Base-by-base conservation (phyloP, 192 early-diverging fungal genomes). In the Anaeromyces robustus region DNA sequence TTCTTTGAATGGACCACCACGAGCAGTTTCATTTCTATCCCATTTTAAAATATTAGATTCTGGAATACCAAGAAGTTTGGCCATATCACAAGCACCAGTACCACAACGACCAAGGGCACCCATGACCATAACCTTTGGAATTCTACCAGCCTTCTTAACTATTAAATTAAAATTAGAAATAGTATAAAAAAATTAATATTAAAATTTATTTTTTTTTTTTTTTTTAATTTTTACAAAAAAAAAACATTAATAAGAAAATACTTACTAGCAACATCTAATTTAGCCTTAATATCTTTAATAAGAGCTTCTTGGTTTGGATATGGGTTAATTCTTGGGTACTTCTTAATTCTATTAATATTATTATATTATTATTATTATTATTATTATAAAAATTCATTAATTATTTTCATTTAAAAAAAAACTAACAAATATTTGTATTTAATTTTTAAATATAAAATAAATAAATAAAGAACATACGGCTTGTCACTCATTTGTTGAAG, bases 31-130 rank as follows among this genome's bases (percentile, higher is more conserved):
- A 77, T 89, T 92, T 85, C 97, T 93, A 83, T 99, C 97, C 97
- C 97, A 99, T 86, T 93, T 88, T 87, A 97, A 85, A 80, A 97
- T 96, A 87, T 94, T 90, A 34, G 37, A 84, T 77, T 93, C 93
- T 77, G 93, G 93, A 82, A 99, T 93, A 30, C 94, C 94, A 18
- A 90, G 92, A 83, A 92, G 90, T 79, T 87, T 88, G 30, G 93
- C 93, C 85, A 95, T 92, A 82, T 96, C 94, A 80, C 86, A 84
- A 19, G 97, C 95, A 41, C 97, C 97, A 77, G 87, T 88, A 79
- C 97, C 97, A 85, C 97, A 99, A 31, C 97, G 94, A 77, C 97
- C 97, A 32, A 96, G 84, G 34, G 97, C 97, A 59, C 97, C 97
- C 94, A 97, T 97, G n/a, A 99, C 94, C 94, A 99, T 96, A 30